Evolutionary conservation across 495 filamentous ascomycete genomes (phyloP).

Genomic region (Penicillium paradoxum): DNA sequence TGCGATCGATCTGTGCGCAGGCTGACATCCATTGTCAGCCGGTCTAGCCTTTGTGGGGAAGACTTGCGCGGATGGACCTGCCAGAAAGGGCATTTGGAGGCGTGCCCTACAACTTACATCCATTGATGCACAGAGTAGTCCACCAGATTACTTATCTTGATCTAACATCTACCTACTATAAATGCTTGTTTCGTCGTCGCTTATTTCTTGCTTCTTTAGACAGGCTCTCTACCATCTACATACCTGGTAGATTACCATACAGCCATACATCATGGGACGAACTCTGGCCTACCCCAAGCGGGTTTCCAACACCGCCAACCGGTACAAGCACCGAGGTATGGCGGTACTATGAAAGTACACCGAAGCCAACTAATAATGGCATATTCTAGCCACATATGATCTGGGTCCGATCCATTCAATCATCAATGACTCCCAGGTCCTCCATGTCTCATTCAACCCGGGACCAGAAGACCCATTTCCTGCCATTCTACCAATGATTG

Average conservation of each 20-base stretch:
- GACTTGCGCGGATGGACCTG: constrained; percentile 18
- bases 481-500: constrained; percentile 81
- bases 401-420: constrained; percentile 72
- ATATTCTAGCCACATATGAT: constrained; percentile 62
- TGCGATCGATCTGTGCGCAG: neutral
- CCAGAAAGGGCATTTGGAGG: constrained; percentile 9
- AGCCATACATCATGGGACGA: constrained; percentile 35
- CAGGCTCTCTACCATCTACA: neutral
- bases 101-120: neutral
- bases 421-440: constrained; percentile 68
- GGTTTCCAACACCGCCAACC: constrained; percentile 65
- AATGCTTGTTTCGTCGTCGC: neutral
- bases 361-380: constrained; percentile 9
- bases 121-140: neutral
- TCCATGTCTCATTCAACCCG: constrained; percentile 78
- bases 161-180: neutral
- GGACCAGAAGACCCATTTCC: constrained; percentile 64
- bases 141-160: neutral
- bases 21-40: neutral
- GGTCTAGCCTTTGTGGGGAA: constrained; percentile 6
- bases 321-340: constrained; percentile 62
- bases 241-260: neutral
- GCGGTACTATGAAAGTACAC: neutral
- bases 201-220: neutral
- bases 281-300: constrained; percentile 64